Evolutionary conservation across 1,139 yeast genomes (phyloP).

Genomic region (Pichia sp.): DNA sequence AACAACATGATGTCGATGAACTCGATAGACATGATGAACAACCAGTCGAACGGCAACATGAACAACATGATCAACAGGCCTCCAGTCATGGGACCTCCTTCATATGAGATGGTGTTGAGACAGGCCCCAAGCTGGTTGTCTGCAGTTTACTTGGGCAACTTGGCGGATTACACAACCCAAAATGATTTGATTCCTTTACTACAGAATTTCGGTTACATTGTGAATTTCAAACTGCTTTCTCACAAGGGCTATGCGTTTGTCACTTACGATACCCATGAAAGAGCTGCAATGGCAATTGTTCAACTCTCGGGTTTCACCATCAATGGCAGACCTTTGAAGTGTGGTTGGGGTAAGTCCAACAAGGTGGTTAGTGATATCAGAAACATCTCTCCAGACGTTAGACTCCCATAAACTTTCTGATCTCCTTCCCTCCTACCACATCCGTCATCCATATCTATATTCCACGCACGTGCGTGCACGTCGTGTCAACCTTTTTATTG

Average conservation of each 20-base stretch:
- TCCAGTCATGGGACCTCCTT: conserved; percentile 28
- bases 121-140: conserved; percentile 82
- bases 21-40: conserved; percentile 16
- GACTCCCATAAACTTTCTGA: conserved; percentile 9
- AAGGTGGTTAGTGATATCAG: conserved; percentile 13
- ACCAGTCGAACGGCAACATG: conserved; percentile 6
- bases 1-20: conserved; percentile 16
- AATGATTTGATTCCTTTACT: conserved; percentile 71
- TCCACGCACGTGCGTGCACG: background rate
- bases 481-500: background rate
- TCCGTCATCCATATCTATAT: background rate
- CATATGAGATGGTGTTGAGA: conserved; percentile 64
- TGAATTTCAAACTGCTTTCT: conserved; percentile 75
- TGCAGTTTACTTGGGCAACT: conserved; percentile 85
- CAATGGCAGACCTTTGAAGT: conserved; percentile 74
- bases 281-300: conserved; percentile 84
- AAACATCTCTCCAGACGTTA: conserved; percentile 12
- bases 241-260: conserved; percentile 85
- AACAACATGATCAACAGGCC: conserved; percentile 11
- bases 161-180: conserved; percentile 72
- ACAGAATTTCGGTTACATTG: conserved; percentile 76
- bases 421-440: background rate
- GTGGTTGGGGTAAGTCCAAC: conserved; percentile 73
- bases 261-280: conserved; percentile 78
- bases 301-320: conserved; percentile 72